Conservation (phyloP, 306 rosid species). For the Crotalaria pallida region DNA sequence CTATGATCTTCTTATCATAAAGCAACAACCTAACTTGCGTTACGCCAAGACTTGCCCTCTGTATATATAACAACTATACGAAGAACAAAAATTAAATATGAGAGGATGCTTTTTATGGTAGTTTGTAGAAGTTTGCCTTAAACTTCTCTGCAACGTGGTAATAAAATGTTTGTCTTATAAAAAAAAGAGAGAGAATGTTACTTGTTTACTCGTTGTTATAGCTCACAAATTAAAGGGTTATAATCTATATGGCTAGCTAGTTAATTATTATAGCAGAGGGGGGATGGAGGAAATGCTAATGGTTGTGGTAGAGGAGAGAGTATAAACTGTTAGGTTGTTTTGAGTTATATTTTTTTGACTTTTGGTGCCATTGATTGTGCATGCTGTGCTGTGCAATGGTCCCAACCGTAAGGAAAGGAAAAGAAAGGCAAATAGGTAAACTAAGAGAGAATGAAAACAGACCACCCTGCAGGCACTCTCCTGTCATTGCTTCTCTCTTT, state of each 20-base stretch:
- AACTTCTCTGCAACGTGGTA: no score
- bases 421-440: conserved; percentile 12
- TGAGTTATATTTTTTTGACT: conserved; percentile 42
- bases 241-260: background rate
- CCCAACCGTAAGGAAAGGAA: conserved; percentile 28
- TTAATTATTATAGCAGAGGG: background rate
- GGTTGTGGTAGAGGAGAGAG: conserved; percentile 23
- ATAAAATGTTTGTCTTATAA: no score
- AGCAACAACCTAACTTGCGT: no score
- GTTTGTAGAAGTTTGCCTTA: no score
- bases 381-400: conserved; percentile 39
- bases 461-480: conserved; percentile 34
- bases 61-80: no score
- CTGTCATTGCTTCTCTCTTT: conserved; percentile 1
- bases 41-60: no score
- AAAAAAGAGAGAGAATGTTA: background rate
- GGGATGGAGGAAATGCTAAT: conserved; percentile 3
- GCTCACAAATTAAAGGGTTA: background rate
- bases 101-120: no score
- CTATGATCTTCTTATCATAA: no score
- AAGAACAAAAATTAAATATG: no score
- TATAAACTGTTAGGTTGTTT: conserved; percentile 48
- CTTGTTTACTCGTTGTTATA: background rate
- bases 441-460: conserved; percentile 19
- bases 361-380: conserved; percentile 48